A percentile compares a stretch with the other conserved stretches of the same genome.
Evolutionary conservation across 257 asterid species (phyloP).

Genomic region (Ehretia macrophylla): DNA sequence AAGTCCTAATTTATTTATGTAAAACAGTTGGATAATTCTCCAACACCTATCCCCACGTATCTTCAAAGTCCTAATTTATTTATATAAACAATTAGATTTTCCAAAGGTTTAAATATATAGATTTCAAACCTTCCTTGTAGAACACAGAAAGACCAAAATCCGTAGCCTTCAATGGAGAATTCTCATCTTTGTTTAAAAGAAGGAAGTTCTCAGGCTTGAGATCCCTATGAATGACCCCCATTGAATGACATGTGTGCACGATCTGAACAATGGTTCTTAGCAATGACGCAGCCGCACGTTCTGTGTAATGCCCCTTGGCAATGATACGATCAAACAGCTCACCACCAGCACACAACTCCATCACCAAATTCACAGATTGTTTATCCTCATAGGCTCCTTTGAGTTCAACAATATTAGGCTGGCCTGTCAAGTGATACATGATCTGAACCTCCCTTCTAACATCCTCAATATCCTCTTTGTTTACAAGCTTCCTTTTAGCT

Average conservation of each 20-base stretch:
- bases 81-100: no score
- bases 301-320: conserved; percentile 78
- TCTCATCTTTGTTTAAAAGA: conserved; percentile 64
- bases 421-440: conserved; percentile 85
- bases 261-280: conserved; percentile 80
- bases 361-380: conserved; percentile 77
- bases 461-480: conserved; percentile 83
- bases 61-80: no score
- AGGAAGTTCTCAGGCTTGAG: conserved; percentile 92
- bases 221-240: conserved; percentile 94
- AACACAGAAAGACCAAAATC: conserved; percentile 94
- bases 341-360: conserved; percentile 97
- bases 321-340: conserved; percentile 92
- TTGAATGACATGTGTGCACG: conserved; percentile 83
- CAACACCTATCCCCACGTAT: no score
- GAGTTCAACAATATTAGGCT: conserved; percentile 69
- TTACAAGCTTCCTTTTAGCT: conserved; percentile 79
- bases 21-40: no score
- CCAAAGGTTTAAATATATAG: no score
- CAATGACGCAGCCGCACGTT: conserved; percentile 78
- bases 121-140: conserved; percentile 57
- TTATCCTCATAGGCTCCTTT: conserved; percentile 91
- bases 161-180: conserved; percentile 81
- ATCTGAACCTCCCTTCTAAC: conserved; percentile 92
- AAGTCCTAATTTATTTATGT: no score